Conservation (phyloP, 2,329 filamentous ascomycete species). For the Claviceps fusiformis region DNA sequence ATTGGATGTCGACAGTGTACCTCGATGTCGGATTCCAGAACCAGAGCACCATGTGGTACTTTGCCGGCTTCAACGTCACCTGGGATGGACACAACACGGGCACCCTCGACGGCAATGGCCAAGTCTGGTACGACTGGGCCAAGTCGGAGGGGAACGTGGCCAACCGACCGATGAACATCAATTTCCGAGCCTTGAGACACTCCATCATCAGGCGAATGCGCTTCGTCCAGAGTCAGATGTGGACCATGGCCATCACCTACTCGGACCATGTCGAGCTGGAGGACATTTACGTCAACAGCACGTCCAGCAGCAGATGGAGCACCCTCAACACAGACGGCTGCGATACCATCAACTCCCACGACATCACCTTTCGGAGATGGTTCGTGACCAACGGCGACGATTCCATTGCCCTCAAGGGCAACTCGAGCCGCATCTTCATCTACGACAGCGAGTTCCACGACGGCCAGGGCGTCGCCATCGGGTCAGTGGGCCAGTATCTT, state of each 20-base stretch:
- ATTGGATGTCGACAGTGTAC: constrained; percentile 35
- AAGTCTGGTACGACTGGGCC: constrained; percentile 43
- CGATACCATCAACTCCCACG: constrained; percentile 38
- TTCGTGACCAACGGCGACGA: constrained; percentile 39
- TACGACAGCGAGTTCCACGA: constrained; percentile 33
- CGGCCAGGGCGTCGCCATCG: constrained; percentile 41
- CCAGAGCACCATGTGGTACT: constrained; percentile 38
- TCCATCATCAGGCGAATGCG: constrained; percentile 32
- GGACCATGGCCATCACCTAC: constrained; percentile 40
- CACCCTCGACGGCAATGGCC: constrained; percentile 45
- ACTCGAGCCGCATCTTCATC: constrained; percentile 40
- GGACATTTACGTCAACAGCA: constrained; percentile 40
- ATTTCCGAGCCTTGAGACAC: constrained; percentile 28
- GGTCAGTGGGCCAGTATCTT: constrained; percentile 42
- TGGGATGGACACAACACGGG: constrained; percentile 37
- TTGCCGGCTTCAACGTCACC: constrained; percentile 37
- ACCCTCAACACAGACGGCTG: constrained; percentile 28
- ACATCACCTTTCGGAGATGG: constrained; percentile 38
- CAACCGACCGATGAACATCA: constrained; percentile 38
- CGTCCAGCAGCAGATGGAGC: constrained; percentile 18
- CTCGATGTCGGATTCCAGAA: constrained; percentile 41
- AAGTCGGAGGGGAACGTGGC: constrained; percentile 30
- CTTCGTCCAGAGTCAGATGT: constrained; percentile 47
- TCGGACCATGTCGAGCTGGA: constrained; percentile 32
- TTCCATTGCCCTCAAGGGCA: constrained; percentile 39